phyloP scores from a whole-genome alignment of 345 rosid genomes.

The Ceriops decandra region DNA sequence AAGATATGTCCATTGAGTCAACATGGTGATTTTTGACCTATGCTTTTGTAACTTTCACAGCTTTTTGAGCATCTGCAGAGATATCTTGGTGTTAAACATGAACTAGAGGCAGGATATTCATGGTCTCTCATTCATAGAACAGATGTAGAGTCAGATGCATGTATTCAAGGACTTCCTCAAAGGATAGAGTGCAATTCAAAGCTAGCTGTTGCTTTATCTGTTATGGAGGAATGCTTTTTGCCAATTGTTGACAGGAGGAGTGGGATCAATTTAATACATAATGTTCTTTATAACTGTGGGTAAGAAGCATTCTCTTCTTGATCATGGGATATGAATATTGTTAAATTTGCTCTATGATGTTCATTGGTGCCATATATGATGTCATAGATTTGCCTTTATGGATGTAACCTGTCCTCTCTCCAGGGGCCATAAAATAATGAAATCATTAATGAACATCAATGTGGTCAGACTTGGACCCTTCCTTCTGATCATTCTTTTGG shows the following conservation, averaged over 20 bases:
- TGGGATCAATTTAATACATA: constrained; percentile 23
- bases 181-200: constrained; percentile 33
- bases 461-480: neutral
- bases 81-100: constrained; percentile 33
- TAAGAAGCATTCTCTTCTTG: constrained; percentile 12
- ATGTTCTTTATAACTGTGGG: constrained; percentile 29
- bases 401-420: no score
- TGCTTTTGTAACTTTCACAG: constrained; percentile 13
- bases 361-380: neutral
- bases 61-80: constrained; percentile 29
- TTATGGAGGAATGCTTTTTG: constrained; percentile 38
- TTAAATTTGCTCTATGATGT: neutral
- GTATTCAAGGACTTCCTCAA: constrained; percentile 23
- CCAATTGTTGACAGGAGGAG: constrained; percentile 34
- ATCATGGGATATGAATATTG: neutral
- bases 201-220: constrained; percentile 33
- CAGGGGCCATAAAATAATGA: no score
- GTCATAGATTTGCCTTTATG: no score
- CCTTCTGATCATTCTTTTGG: neutral
- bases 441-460: neutral
- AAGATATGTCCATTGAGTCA: neutral
- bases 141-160: constrained; percentile 13
- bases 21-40: neutral
- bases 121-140: constrained; percentile 30
- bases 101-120: constrained; percentile 31